These are phyloP conservation scores for Tuber aestivum DNA, from an alignment of 495 filamentous ascomycete species.

Conservation along the genomic window DNA sequence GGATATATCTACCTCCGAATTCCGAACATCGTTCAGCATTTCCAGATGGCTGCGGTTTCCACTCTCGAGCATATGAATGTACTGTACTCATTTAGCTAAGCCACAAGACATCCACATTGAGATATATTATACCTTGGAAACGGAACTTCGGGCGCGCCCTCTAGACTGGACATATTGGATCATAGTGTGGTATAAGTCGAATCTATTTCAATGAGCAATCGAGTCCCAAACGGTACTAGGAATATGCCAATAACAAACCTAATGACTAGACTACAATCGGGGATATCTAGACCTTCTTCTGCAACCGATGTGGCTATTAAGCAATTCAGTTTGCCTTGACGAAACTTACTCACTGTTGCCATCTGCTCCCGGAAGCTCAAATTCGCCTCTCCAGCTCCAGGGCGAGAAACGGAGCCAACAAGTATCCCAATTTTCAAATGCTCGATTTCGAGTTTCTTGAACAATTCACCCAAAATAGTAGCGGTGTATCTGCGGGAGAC, in stretches of 20 bases:
- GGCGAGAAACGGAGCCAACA: slow-evolving; percentile 52
- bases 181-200: slow-evolving; percentile 82
- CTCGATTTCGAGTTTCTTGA: slow-evolving; percentile 53
- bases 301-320: slow-evolving; percentile 86
- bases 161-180: slow-evolving; percentile 96
- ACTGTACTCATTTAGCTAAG: slow-evolving; percentile 45
- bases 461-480: slow-evolving; percentile 60
- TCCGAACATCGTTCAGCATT: slow-evolving; percentile 54
- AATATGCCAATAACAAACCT: slow-evolving; percentile 43
- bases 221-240: neutral
- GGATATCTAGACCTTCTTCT: slow-evolving; percentile 93
- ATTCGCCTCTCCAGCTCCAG: slow-evolving; percentile 51
- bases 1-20: slow-evolving; percentile 45
- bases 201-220: slow-evolving; percentile 46
- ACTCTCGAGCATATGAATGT: slow-evolving; percentile 74
- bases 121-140: slow-evolving; percentile 48
- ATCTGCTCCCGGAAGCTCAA: slow-evolving; percentile 70
- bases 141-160: slow-evolving; percentile 71
- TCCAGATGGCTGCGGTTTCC: slow-evolving; percentile 57
- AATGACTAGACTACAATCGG: slow-evolving; percentile 87
- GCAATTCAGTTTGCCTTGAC: slow-evolving; percentile 76
- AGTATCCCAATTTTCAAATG: slow-evolving; percentile 62
- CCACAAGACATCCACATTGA: neutral
- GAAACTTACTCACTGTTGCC: slow-evolving; percentile 67
- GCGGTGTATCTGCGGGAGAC: slow-evolving; percentile 74